Evolutionary conservation across 2,329 filamentous ascomycete species (phyloP).

Genomic region (Amphichorda felina): DNA sequence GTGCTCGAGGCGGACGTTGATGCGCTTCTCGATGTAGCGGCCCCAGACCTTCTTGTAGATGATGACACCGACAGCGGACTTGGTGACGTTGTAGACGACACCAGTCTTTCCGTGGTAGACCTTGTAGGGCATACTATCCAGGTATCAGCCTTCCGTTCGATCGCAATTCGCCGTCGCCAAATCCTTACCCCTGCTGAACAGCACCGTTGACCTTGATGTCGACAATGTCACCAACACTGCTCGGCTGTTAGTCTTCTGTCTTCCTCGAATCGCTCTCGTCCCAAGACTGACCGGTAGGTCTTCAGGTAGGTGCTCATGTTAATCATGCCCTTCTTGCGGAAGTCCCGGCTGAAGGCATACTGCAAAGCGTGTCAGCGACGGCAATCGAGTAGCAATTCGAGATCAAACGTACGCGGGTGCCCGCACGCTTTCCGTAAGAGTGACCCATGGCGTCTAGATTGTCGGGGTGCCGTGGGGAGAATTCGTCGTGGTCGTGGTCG

Average conservation of each 20-base stretch:
- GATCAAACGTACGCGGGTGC: constrained; percentile 60
- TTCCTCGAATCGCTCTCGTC: constrained; percentile 3
- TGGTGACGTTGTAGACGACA: constrained; percentile 98
- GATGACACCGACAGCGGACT: constrained; percentile 95
- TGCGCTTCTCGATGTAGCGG: constrained; percentile 99
- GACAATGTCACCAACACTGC: constrained; percentile 92
- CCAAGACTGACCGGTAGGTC: constrained; percentile 63
- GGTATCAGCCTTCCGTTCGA: constrained; percentile 18
- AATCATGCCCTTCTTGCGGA: constrained; percentile 94
- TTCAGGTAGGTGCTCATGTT: constrained; percentile 86
- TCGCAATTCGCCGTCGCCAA: constrained; percentile 2
- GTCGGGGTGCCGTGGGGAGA: constrained; percentile 20
- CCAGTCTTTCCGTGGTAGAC: constrained; percentile 99
- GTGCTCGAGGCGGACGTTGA: constrained; percentile 99
- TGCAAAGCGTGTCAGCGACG: constrained; percentile 23
- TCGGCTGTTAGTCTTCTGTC: constrained; percentile 26
- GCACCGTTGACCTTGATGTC: constrained; percentile 99
- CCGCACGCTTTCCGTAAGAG: constrained; percentile 75
- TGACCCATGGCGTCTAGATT: constrained; percentile 67
- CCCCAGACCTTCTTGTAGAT: constrained; percentile 99
- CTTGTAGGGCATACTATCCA: constrained; percentile 86
- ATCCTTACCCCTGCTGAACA: constrained; percentile 87
- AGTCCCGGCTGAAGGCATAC: constrained; percentile 89
- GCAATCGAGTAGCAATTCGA: constrained; percentile 5
- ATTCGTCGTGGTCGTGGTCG: constrained; percentile 30